phyloP scores from a whole-genome alignment of 768 basidiomycete species.

The Omphalotus guepiniiformis region DNA sequence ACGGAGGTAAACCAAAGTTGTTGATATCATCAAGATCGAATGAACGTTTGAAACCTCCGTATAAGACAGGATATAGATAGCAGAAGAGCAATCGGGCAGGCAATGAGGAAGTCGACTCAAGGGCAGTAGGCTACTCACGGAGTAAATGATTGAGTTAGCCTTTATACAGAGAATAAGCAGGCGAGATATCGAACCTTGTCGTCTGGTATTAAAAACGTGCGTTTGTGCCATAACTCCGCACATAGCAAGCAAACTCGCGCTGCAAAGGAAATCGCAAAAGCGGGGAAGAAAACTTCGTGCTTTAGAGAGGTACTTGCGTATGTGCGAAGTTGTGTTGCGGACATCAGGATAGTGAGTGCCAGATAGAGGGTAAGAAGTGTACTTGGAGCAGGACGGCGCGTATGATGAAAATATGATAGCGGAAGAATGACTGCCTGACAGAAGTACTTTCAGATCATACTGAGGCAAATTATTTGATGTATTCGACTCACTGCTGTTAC shows the following conservation, averaged over 20 bases:
- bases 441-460: not conserved
- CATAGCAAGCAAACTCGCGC: constrained; percentile 1
- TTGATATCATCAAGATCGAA: constrained; percentile 4
- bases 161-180: not conserved
- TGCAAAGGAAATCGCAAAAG: constrained; percentile 3
- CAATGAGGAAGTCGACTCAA: constrained; percentile 2
- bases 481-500: not conserved
- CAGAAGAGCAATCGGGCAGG: not conserved
- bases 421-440: not conserved
- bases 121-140: constrained; percentile 6
- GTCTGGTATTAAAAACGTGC: not conserved
- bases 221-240: constrained; percentile 4
- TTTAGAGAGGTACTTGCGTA: not conserved
- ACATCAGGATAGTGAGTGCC: not conserved
- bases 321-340: constrained; percentile 8
- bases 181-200: constrained; percentile 1
- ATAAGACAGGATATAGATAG: constrained; percentile 4
- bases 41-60: constrained; percentile 3
- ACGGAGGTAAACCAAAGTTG: constrained; percentile 5
- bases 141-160: not conserved
- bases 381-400: constrained; percentile 1
- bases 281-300: constrained; percentile 3
- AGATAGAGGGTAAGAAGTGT: not conserved
- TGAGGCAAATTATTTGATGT: not conserved
- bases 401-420: constrained; percentile 7